Evolutionary conservation across 2,329 filamentous ascomycete genomes (phyloP).

Genomic region (Nothophaeocryptopus gaeumannii): DNA sequence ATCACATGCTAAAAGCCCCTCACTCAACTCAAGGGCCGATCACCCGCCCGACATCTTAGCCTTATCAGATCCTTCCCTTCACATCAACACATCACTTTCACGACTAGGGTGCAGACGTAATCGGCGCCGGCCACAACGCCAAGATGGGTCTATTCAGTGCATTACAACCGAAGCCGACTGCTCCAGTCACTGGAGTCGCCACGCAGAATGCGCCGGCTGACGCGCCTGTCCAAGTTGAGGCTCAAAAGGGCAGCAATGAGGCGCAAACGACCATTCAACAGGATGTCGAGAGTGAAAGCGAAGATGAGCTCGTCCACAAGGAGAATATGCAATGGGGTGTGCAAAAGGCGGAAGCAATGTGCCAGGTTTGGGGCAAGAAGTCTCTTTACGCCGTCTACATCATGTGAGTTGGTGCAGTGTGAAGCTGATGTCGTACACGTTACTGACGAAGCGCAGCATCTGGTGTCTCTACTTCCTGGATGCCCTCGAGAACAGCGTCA

Average conservation of each 20-base stretch:
- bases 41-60: neutral
- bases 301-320: constrained; percentile 9
- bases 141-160: constrained; percentile 4
- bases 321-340: constrained; percentile 37
- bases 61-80: constrained; percentile 8
- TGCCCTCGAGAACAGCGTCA: constrained; percentile 44
- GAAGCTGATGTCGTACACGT: neutral
- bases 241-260: neutral
- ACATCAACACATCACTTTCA: neutral
- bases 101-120: neutral
- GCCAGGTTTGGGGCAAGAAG: constrained; percentile 39
- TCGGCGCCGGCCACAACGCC: neutral
- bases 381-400: constrained; percentile 39
- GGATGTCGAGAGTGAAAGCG: constrained; percentile 1
- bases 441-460: constrained; percentile 34
- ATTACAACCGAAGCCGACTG: neutral
- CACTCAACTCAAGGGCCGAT: neutral
- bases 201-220: neutral
- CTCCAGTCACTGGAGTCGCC: constrained; percentile 1
- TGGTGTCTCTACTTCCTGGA: constrained; percentile 51
- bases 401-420: constrained; percentile 31
- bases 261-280: no score
- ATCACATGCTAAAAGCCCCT: neutral
- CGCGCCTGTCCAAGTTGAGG: neutral
- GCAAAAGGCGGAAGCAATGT: constrained; percentile 41